Base-by-base conservation (phyloP, 441 rosid genomes). In the Euphorbia schlechtendalii region DNA sequence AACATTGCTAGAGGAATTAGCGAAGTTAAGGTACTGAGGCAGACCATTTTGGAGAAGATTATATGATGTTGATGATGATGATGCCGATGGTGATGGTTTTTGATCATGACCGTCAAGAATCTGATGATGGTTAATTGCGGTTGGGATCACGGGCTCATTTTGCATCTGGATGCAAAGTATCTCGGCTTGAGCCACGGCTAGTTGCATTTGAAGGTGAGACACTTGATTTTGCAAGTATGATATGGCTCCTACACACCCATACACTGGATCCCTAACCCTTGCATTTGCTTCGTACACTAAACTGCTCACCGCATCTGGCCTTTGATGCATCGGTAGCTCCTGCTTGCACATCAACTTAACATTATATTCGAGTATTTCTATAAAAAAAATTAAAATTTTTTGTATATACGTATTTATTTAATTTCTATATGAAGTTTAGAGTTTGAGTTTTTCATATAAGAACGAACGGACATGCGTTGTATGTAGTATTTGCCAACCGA, bases 271-370 rank as follows among this genome's bases (percentile, higher is more conserved):
- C 74, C 96, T 76, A 43, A 85, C 87, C 67, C 98, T 74, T 17
- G 98, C 97, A 63, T 84, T 88, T 40, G 98, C 97, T 76, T 93
- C 98, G 38, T 85, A 90, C 40, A 88, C 96, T 67, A 93, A 65
- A 74, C 98, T 93, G 72, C 88, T 90, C 52, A 90, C 98, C 0
- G 98, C 92, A 57, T 93, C 98, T 8, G 82, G 89, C 73, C 98
- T 85, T 69, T 90, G 92, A 46, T 88, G 83, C 46, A 83, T 70
- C 4, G 95, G 94, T 34, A 93, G 80, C 68, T 90, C 98, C 98
- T 92, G 84, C 77, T 82, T 79, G 68, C 52, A 5, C 43, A 38
- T 8, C 4, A 17, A 48, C 53, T 48, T 48, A 48, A 8, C 15
- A 9, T 48, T 36, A 3, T 36, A 3, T 36, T 36, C 40, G 9